Base-by-base conservation (phyloP, 2,329 filamentous ascomycete species). In the Incumbomyces lentus region DNA sequence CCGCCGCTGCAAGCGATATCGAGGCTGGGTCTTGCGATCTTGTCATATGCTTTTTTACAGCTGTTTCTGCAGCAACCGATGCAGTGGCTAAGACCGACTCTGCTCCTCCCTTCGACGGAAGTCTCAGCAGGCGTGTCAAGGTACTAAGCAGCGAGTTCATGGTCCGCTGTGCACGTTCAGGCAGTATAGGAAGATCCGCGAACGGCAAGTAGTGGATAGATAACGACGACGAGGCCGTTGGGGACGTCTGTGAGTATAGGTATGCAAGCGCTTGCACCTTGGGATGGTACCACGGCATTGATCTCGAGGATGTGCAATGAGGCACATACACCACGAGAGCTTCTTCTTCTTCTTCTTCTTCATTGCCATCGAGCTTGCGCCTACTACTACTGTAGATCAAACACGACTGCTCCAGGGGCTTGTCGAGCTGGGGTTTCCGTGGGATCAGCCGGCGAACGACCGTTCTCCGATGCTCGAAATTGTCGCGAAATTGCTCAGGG, bases 271-370 rank as follows among this genome's bases (percentile, higher is more conserved):
- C 79, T 43, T 73, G 74, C 17, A 94, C 81, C 44, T 75, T 72
- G 17, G 90, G 90, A 60, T 95, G 89, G 64, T 95, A 96, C 65
- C 84, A 95, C 1, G 90, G 90, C 51, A 92, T 74, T 2, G 82
- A 75, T 12, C 75, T 70, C 10, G 74, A 67, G 1, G 68, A 68
- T 29, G 72, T 62, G 7, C 79, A 72, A 63, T 95, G 88, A 6
- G 90, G 87, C 5, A 84, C 71, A 61, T 93, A 95, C 30, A 93
- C 64, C 13, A 94, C 78, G 44, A 90, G 43, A 37, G 34, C 42
- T 37, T 39, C 16, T 11, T 49, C 42, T 19, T 18, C 19, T 1
- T 33, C 40, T 10, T 36, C 43, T 14, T 37, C 35, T n/a, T 46
- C 12, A 8, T 13, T 18, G n/a, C n/a, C n/a, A n/a, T n/a, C n/a